A percentile compares a stretch with the other conserved stretches of the same genome.
phyloP scores from a whole-genome alignment of 1,139 yeast genomes.

The Diutina catenulata region DNA sequence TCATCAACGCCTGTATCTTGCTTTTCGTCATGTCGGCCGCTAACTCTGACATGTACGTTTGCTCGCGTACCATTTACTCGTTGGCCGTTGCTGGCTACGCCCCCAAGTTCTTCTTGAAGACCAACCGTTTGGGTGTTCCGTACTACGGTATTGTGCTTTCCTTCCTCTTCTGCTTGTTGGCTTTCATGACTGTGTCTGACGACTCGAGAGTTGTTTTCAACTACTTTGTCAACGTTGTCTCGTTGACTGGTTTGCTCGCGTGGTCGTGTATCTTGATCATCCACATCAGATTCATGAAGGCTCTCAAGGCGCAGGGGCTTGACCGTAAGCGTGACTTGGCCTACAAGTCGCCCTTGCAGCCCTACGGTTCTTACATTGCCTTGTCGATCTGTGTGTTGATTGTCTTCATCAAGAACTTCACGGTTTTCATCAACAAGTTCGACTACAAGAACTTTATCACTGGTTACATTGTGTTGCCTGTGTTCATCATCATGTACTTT shows the following conservation, averaged over 20 bases:
- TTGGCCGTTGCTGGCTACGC: slow-evolving; percentile 36
- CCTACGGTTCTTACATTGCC: slow-evolving; percentile 51
- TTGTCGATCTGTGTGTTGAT: slow-evolving; percentile 41
- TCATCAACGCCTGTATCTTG: slow-evolving; percentile 33
- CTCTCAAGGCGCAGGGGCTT: slow-evolving; percentile 11
- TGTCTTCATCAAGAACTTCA: slow-evolving; percentile 61
- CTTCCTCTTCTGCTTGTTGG: slow-evolving; percentile 40
- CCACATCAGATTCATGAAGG: slow-evolving; percentile 10
- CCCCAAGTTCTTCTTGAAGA: slow-evolving; percentile 32
- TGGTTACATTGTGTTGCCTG: slow-evolving; percentile 69
- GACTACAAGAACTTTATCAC: slow-evolving; percentile 57
- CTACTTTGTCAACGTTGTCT: slow-evolving; percentile 18
- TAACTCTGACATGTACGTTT: slow-evolving; percentile 37
- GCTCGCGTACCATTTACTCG: slow-evolving; percentile 34
- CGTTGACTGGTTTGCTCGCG: slow-evolving; percentile 19
- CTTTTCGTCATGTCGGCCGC: slow-evolving; percentile 36
- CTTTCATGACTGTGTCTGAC: slow-evolving; percentile 18
- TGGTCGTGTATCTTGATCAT: slow-evolving; percentile 17
- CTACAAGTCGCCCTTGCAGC: slow-evolving; percentile 56
- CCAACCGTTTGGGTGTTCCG: slow-evolving; percentile 61
- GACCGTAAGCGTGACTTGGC: slow-evolving; percentile 31
- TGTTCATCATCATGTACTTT: slow-evolving; percentile 39
- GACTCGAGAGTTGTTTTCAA: slow-evolving; percentile 15
- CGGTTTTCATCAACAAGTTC: slow-evolving; percentile 49
- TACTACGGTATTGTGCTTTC: slow-evolving; percentile 28